A percentile compares a stretch with the other conserved stretches of the same genome.
These are phyloP conservation scores for Nevesoporus exiguus DNA, from an alignment of 768 basidiomycete genomes.

Conservation along the genomic window DNA sequence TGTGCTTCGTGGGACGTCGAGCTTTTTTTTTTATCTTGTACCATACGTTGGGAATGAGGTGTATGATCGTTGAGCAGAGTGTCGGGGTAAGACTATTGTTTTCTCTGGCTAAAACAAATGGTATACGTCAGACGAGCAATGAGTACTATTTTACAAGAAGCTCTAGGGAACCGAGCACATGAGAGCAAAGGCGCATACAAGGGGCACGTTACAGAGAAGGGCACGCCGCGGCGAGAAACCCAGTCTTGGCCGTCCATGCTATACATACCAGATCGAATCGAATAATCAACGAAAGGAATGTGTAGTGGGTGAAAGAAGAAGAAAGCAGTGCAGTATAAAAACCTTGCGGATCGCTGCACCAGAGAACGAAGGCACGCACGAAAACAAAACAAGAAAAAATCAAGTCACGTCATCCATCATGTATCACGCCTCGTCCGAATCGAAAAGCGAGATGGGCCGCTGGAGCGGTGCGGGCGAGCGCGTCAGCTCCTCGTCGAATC, in stretches of 20 bases:
- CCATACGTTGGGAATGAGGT: background rate
- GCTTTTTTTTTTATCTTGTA: background rate
- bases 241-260: conserved; percentile 3
- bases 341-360: no score
- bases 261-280: background rate
- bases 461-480: conserved; percentile 28
- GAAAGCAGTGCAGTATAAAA: background rate
- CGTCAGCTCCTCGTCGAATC: conserved; percentile 8
- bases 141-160: background rate
- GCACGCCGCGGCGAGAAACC: background rate
- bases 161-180: background rate
- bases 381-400: background rate
- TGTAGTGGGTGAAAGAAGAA: background rate
- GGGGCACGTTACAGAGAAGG: background rate
- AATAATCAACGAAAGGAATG: background rate
- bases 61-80: background rate
- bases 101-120: background rate
- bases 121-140: background rate
- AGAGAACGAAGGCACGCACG: background rate
- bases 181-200: background rate
- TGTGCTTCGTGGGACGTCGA: background rate
- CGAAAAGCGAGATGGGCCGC: conserved; percentile 32
- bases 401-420: background rate
- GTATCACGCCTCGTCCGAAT: conserved; percentile 21
- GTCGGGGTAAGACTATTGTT: no score